phyloP scores from a whole-genome alignment of 164 flowering plant genomes.

The Annona squamosa region DNA sequence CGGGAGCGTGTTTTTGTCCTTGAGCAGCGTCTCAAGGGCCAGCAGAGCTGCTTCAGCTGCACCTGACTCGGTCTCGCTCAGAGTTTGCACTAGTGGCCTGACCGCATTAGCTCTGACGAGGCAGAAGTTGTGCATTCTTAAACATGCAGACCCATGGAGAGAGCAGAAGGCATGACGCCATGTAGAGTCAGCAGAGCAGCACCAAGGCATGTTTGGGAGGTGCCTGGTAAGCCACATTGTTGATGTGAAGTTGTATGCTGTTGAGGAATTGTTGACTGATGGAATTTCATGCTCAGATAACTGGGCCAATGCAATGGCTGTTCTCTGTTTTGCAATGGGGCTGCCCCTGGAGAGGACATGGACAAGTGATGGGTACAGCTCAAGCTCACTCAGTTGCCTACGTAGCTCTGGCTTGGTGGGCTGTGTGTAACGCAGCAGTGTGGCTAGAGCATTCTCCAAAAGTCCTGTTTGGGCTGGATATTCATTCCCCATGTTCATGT shows the following conservation, averaged over 20 bases:
- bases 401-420: conserved; percentile 19
- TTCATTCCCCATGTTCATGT: neutral
- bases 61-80: conserved; percentile 13
- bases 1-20: conserved; percentile 4
- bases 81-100: conserved; percentile 16
- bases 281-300: conserved; percentile 10
- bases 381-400: conserved; percentile 13
- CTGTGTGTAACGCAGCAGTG: conserved; percentile 17
- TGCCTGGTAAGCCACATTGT: conserved; percentile 2
- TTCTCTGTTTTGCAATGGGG: conserved; percentile 22
- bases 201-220: conserved; percentile 10
- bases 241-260: neutral
- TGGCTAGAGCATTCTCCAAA: conserved; percentile 23
- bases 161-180: conserved; percentile 5
- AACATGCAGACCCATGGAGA: conserved; percentile 18
- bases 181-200: conserved; percentile 15
- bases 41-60: conserved; percentile 22
- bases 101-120: conserved; percentile 23
- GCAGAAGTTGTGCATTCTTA: conserved; percentile 17
- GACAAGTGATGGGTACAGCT: conserved; percentile 20
- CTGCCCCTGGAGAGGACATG: conserved; percentile 19
- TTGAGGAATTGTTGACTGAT: neutral
- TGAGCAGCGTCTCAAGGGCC: conserved; percentile 20
- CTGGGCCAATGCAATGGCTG: conserved; percentile 20
- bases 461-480: conserved; percentile 1